Base-by-base conservation (phyloP, 2,329 filamentous ascomycete species). In the Talaromyces amestolkiae region DNA sequence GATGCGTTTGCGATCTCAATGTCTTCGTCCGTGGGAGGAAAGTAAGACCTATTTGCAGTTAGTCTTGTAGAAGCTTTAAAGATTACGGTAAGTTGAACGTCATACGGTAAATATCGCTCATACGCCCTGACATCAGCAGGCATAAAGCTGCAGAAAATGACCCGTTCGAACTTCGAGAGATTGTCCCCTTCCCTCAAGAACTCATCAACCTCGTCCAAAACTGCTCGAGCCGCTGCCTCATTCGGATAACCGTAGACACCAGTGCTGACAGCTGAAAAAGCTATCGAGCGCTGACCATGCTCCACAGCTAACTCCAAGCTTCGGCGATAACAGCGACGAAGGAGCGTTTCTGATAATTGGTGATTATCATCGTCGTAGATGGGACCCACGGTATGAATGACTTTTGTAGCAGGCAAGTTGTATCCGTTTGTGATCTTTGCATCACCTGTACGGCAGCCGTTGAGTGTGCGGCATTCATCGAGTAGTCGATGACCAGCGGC, bases 341-440 rank as follows among this genome's bases (percentile, higher is more conserved):
- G 74, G 43, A 87, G 72, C n/a, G 59, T 58, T 62, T 80, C 77
- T 19, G 72, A 74, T 22, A 80, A 70, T 13, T 74, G 64, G 3
- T 58, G 73, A 19, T 81, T 74, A 3, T 76, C 72, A 0, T 71
- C 70, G 61, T 80, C 70, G 77, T 93, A 97, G 35, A 96, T 78
- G 0, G 95, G 95, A 0, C 95, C 95, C 3, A 97, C 94, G 19
- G 95, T 87, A 77, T 98, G 95, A 64, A 98, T 96, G 70, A 98
- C 86, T 69, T 91, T 88, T 65, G 86, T 84, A 72, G 88, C 90
- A 0, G 93, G 93, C 27, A 98, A 81, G 0, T 86, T 72, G 77
- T 95, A 93, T 9, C 88, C 94, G 41, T 80, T 76, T 0, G 95
- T 97, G 72, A 97, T 92, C 76, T 94, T 94, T 31, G 93, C 91